Evolutionary conservation across 768 basidiomycete species (phyloP).

Genomic region (Clavaria fumosa): DNA sequence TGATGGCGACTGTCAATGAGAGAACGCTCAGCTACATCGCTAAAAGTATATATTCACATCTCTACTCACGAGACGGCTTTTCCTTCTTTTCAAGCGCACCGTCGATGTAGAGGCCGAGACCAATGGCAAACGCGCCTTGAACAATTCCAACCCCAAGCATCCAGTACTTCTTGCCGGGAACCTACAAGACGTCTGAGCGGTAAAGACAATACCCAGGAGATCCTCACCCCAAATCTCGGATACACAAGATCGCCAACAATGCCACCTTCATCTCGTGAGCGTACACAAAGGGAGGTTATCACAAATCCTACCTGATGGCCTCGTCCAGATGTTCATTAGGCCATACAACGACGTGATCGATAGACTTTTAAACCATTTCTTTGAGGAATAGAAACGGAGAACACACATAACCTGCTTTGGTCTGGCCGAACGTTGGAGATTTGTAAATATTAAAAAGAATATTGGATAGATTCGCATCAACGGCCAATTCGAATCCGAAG

Average conservation of each 20-base stretch:
- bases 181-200: not conserved
- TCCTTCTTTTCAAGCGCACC: slow-evolving; percentile 11
- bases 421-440: slow-evolving; percentile 28
- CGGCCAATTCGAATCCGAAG: slow-evolving; percentile 42
- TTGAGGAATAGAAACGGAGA: not conserved
- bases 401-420: slow-evolving; percentile 32
- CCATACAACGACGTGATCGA: slow-evolving; percentile 19
- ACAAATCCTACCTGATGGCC: slow-evolving; percentile 26
- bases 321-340: slow-evolving; percentile 34
- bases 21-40: not conserved
- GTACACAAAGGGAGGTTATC: not conserved
- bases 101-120: slow-evolving; percentile 29
- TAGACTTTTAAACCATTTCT: not conserved
- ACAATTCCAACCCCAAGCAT: slow-evolving; percentile 27
- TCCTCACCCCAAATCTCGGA: slow-evolving; percentile 22
- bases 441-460: slow-evolving; percentile 26
- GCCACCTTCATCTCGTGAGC: slow-evolving; percentile 10
- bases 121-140: slow-evolving; percentile 30
- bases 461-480: slow-evolving; percentile 37
- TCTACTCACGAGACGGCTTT: slow-evolving; percentile 21
- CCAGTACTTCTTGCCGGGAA: slow-evolving; percentile 31
- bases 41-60: not conserved
- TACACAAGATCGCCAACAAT: slow-evolving; percentile 33
- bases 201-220: not conserved
- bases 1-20: slow-evolving; percentile 6